Percentiles rank a stretch among this genome's conserved stretches.
Evolutionary conservation across 2,329 filamentous ascomycete genomes (phyloP).

Genomic region (Eutypella sp.): DNA sequence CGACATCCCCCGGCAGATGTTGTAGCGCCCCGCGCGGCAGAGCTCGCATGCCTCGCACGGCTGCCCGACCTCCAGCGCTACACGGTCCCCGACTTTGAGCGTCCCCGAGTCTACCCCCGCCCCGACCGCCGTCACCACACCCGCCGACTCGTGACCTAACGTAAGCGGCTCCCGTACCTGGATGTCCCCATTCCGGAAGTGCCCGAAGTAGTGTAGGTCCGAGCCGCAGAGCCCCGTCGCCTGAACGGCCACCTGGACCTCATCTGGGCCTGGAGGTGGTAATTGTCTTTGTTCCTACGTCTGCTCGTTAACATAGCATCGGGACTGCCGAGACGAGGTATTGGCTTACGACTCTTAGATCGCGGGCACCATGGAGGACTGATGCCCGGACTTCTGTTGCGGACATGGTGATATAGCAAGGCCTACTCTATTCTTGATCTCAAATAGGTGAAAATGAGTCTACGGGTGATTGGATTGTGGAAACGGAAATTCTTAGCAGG

Average conservation of each 20-base stretch:
- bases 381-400: constrained; percentile 39
- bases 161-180: constrained; percentile 49
- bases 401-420: constrained; percentile 10
- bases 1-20: constrained; percentile 53
- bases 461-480: no score
- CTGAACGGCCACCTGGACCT: constrained; percentile 58
- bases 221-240: constrained; percentile 64
- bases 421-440: not conserved
- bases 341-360: constrained; percentile 44
- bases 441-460: not conserved
- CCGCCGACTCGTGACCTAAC: constrained; percentile 66
- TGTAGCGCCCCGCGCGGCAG: constrained; percentile 53
- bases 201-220: constrained; percentile 62
- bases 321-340: not conserved
- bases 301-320: not conserved
- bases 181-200: constrained; percentile 63
- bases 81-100: constrained; percentile 63
- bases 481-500: no score
- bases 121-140: constrained; percentile 57
- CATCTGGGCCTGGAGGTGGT: constrained; percentile 46
- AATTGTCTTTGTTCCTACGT: constrained; percentile 50
- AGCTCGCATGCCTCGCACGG: constrained; percentile 47
- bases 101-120: constrained; percentile 41
- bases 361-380: constrained; percentile 48
- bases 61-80: constrained; percentile 56